Evolutionary conservation across 75 land plant species (phyloP), one percentile per base, ranked within the genome.

Genomic region (Selaginella tamariscina): DNA sequence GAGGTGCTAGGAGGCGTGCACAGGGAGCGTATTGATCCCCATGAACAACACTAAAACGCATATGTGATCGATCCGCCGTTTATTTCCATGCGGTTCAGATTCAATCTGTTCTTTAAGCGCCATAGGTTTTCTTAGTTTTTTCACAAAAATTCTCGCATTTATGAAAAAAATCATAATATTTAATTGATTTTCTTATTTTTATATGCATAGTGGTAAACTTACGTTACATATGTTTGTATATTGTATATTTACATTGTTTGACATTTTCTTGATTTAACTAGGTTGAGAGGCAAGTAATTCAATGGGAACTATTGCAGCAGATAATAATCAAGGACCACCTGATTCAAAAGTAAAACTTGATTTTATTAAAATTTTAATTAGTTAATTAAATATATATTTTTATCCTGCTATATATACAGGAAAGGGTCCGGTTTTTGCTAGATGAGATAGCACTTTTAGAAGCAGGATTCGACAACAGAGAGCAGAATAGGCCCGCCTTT

Each of bases 91-190:
- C 49, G 5, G 49, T 15, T 39, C 15, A 15, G 49, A 39, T 39
- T 39, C 49, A 5, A 5, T 15, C 49, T 5, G 5, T 15, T 5
- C 49, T 5, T 15, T 39, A 5, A 39, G 49, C 49, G 49, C 49
- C 49, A 39, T 39, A 39, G 49, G 49, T 39, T 39, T 39, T 39
- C 49, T n/a, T n/a, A n/a, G n/a, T n/a, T n/a, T n/a, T n/a, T n/a
- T n/a, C n/a, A n/a, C n/a, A n/a, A n/a, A n/a, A n/a, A n/a, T n/a
- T n/a, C n/a, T n/a, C n/a, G n/a, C n/a, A n/a, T n/a, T n/a, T n/a
- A n/a, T n/a, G n/a, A n/a, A n/a, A n/a, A n/a, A n/a, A n/a, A n/a
- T n/a, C n/a, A n/a, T n/a, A n/a, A n/a, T n/a, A n/a, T n/a, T 5
- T 5, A 15, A 39, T 39, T 39, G 49, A 39, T 39, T 15, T 5